Base-by-base conservation (phyloP, 2,329 filamentous ascomycete genomes). In the Ophiostoma tasmaniense region DNA sequence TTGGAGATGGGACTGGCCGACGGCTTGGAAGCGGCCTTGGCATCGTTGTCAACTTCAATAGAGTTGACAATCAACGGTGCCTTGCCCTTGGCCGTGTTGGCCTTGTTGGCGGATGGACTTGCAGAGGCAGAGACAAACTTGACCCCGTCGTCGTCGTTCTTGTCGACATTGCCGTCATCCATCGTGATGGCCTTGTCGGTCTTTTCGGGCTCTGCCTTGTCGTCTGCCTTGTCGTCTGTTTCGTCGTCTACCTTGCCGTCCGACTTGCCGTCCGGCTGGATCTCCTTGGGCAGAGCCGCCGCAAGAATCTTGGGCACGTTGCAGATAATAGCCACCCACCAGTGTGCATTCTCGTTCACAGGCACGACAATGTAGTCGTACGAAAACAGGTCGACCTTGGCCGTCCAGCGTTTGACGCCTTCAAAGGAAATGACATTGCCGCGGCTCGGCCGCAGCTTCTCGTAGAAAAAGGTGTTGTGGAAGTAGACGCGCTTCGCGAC, bases 301-400 rank as follows among this genome's bases (percentile, higher is more conserved):
- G 76, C 76, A 8, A 87, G 75, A 28, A 95, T 82, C 67, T 84
- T 88, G 3, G 87, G 85, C 2, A 94, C 84, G 75, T 99, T 97
- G 84, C 92, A 97, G 67, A 99, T 94, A 69, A 99, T 94, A 17
- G 92, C 93, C 73, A 98, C 81, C 78, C 95, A 98, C 95, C 96
- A 99, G 78, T 99, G 95, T 1, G 83, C 80, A 73, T 87, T 82
- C 76, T 97, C 91, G 74, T 97, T 96, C 76, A 99, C 92, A 0
- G 95, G 95, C 7, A 99, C 90, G 13, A 98, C 84, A 70, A 98
- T 88, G 76, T 93, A 97, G 76, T 97, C 92, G 74, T 91, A 93
- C 6, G 83, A 85, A 75, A 98, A 91, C 10, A 99, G 79, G 75
- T 99, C 91, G 28, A 94, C 84, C 73, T 89, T 92, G 42, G 90